phyloP scores from a whole-genome alignment of 2,329 filamentous ascomycete species.

The Xylariaceae sp. region DNA sequence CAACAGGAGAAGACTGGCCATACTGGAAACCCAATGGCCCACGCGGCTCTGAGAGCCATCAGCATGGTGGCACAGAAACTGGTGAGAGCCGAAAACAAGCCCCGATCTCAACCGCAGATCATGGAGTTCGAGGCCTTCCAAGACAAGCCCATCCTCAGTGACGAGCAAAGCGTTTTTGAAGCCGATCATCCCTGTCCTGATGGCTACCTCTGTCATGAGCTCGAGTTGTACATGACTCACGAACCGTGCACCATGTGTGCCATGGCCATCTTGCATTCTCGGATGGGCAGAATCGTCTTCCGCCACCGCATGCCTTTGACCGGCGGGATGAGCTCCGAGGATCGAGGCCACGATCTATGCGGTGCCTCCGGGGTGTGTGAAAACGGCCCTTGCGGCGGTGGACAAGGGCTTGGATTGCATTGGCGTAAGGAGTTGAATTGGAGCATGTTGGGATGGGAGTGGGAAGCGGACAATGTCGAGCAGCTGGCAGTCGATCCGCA shows the following conservation, averaged over 20 bases:
- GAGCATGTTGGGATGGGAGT: constrained; percentile 83
- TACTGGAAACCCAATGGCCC: constrained; percentile 74
- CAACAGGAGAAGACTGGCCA: constrained; percentile 50
- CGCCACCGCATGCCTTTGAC: constrained; percentile 76
- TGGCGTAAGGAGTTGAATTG: constrained; percentile 82
- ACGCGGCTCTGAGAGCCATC: constrained; percentile 77
- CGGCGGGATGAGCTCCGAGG: constrained; percentile 81
- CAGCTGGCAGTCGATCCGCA: constrained; percentile 48
- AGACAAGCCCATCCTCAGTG: constrained; percentile 67
- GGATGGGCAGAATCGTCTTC: constrained; percentile 86
- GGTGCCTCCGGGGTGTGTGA: constrained; percentile 31
- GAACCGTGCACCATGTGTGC: constrained; percentile 97
- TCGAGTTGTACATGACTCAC: constrained; percentile 93
- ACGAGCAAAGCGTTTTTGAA: constrained; percentile 65
- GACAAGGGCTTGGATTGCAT: constrained; percentile 67
- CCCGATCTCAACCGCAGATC: constrained; percentile 41
- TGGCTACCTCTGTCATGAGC: constrained; percentile 90
- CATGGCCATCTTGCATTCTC: constrained; percentile 93
- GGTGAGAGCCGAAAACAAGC: constrained; percentile 57
- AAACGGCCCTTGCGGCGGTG: constrained; percentile 46
- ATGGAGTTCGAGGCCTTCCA: constrained; percentile 66
- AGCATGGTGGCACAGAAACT: constrained; percentile 77
- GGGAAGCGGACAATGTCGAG: constrained; percentile 53
- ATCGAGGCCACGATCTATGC: constrained; percentile 53
- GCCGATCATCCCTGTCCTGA: constrained; percentile 69